Base-by-base conservation (phyloP, 805 yeast species). In the Zygosaccharomyces siamensis region DNA sequence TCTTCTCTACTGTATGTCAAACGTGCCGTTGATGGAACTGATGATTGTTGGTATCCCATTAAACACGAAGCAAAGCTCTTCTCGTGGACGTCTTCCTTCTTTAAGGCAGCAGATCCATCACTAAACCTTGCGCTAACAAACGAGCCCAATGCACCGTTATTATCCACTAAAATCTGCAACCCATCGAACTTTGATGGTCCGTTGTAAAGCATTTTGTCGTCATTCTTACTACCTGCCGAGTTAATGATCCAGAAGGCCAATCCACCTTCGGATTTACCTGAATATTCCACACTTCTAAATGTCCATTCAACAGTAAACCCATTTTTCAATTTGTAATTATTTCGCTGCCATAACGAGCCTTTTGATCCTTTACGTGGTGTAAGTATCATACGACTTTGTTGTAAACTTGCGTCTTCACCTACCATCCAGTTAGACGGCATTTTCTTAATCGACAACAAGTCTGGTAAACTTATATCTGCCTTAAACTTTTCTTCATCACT, bases 1-100 rank as follows among this genome's bases (percentile, higher is more conserved):
- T 68, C 61, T 6, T 58, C 56, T 7, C 65, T 64, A 21, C 79
- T 76, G 57, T 83, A 84, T 7, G 84, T 79, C 11, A 86, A 55
- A 66, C 89, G 78, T n/a, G 84, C 46, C 1, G 86, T 83, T 21
- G 78, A 70, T 8, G 95, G 95, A 5, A 84, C 86, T 52, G 79
- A 78, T 0, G 88, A 79, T 56, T 80, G 82, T 62, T 84, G 83
- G 56, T 78, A 86, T 7, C 72, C 70, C 55, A 81, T 63, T n/a
- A 70, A 64, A 67, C 88, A 83, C 10, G 77, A 72, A 0, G 84
- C 85, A 53, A 82, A 69, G 0, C 79, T 62, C 32, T 59, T 51
- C 3, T 61, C 58, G 47, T 70, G 66, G 7, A 69, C 58, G 3
- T 58, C 55, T 2, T 52, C 52, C 12, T 51, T 46, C 2, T 47